Evolutionary conservation across 306 rosid species (phyloP).

Genomic region (Fragaria nilgerrensis): DNA sequence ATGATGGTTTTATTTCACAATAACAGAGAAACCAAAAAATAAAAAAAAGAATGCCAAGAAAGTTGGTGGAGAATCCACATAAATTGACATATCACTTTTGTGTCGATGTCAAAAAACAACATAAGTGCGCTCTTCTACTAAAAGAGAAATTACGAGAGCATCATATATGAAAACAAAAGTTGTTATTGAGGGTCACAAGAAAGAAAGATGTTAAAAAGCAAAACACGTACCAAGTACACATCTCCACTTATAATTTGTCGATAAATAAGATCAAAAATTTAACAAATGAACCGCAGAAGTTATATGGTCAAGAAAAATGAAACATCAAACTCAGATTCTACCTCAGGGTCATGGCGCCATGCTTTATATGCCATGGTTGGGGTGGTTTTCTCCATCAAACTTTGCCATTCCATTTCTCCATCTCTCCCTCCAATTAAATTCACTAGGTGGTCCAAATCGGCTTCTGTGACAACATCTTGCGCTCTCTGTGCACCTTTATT

Average conservation of each 20-base stretch:
- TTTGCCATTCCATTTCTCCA: constrained; percentile 86
- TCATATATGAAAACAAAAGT: neutral
- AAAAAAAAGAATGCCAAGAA: neutral
- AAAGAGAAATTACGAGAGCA: neutral
- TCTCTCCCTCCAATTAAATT: constrained; percentile 70
- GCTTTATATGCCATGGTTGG: constrained; percentile 79
- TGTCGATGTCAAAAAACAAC: neutral
- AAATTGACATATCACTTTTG: neutral
- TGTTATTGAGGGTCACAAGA: neutral
- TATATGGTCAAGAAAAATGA: neutral
- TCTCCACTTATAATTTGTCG: neutral
- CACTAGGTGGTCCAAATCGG: constrained; percentile 76
- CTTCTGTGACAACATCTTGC: constrained; percentile 57
- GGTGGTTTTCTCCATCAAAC: constrained; percentile 79
- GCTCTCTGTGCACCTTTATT: constrained; percentile 43
- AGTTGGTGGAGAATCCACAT: neutral
- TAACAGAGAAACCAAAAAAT: neutral
- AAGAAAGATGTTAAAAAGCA: neutral
- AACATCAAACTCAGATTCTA: constrained; percentile 33
- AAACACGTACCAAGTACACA: neutral
- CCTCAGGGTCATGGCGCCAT: constrained; percentile 98
- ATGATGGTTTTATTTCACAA: neutral
- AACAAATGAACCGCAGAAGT: constrained; percentile 20
- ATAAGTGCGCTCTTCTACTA: neutral
- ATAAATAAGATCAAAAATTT: neutral